phyloP scores from a whole-genome alignment of 805 yeast genomes.

The Maudiozyma serrabonitensis region DNA sequence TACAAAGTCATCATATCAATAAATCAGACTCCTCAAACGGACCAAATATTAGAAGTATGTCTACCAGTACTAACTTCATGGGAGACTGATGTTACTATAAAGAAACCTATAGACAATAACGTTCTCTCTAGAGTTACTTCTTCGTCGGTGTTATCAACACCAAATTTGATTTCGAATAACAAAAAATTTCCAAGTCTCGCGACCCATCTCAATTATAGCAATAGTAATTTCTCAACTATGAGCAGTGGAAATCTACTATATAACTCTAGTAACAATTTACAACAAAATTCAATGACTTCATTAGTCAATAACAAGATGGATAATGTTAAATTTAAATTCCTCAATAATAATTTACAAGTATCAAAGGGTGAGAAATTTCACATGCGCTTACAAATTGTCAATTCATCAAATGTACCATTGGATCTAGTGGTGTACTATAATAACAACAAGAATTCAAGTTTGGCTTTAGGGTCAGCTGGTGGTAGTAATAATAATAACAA shows the following conservation, averaged over 20 bases:
- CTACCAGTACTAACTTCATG: slow-evolving; percentile 21
- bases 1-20: slow-evolving; percentile 8
- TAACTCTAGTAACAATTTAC: not conserved
- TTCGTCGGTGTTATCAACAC: slow-evolving; percentile 7
- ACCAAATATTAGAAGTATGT: too few species aligned
- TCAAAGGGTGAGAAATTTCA: slow-evolving; percentile 19
- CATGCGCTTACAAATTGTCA: slow-evolving; percentile 21
- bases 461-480: not conserved
- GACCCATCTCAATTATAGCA: not conserved
- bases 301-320: slow-evolving; percentile 15
- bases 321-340: slow-evolving; percentile 22
- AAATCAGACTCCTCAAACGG: too few species aligned
- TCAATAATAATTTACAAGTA: slow-evolving; percentile 13
- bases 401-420: slow-evolving; percentile 17
- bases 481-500: not conserved
- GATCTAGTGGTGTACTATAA: slow-evolving; percentile 25
- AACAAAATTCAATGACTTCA: slow-evolving; percentile 11
- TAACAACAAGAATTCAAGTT: slow-evolving; percentile 8
- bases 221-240: not conserved
- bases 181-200: not conserved
- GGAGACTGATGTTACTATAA: slow-evolving; percentile 27
- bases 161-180: slow-evolving; percentile 11
- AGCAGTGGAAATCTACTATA: not conserved
- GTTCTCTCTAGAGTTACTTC: slow-evolving; percentile 1
- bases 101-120: slow-evolving; percentile 8